Base-by-base conservation (phyloP, 805 yeast genomes). In the Starmerella powellii region DNA sequence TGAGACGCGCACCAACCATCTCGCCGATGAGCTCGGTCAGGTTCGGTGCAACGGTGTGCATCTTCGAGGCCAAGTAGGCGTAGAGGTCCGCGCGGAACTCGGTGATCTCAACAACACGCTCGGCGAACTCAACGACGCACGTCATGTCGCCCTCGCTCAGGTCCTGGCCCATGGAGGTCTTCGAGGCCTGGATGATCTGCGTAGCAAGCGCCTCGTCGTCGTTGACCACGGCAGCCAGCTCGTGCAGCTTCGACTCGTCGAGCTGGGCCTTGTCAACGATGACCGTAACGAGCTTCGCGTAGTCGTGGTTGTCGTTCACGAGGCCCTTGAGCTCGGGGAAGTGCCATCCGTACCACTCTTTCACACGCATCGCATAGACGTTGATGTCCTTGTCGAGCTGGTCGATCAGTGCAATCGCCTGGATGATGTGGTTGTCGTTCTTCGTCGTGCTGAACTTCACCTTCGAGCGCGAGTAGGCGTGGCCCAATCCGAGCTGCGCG, bases 311-410 rank as follows among this genome's bases (percentile, higher is more conserved):
- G 66, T 87, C 95, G 54, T 84, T 76, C 41, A 83, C 93, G 57
- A 87, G 74, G 67, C 81, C 83, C 56, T 93, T 91, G 67, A 86
- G 75, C 70, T 86, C 96, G 46, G 96, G 96, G 78, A 91, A 86
- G 64, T 86, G 96, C 96, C 96, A 86, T 57, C 95, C 94, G 68
- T 86, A 86, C 96, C 96, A 86, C 68, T 86, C 96, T 70, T 86
- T 84, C 53, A 82, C 91, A 67, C 96, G 78, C 96, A 86, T 86
- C 46, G 95, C 80, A 64, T 83, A 91, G 47, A 95, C 87, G 72
- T 91, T 91, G 66, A 91, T 81, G 63, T 91, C 98, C 70, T 93
- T 93, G 69, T 91, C 98, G 59, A 91, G 78, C 68, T 91, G 95
- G 63, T 93, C 98, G 59, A 91, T 75, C 55, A 88, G 72, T 38